Evolutionary conservation across 352 stramenopile species (phyloP).

Genomic region (Pythium dissotocum): DNA sequence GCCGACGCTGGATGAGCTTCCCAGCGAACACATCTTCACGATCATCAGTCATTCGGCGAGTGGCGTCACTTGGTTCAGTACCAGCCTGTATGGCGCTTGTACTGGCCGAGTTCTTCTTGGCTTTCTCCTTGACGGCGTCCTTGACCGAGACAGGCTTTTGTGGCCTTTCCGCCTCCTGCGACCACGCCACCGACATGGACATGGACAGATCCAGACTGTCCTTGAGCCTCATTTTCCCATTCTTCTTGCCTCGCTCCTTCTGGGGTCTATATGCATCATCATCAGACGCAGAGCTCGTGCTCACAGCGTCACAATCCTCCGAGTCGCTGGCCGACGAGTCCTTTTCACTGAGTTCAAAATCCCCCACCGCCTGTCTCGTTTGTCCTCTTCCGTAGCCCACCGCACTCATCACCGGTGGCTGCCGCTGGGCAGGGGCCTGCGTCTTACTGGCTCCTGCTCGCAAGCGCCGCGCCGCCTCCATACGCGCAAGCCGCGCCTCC

Average conservation of each 20-base stretch:
- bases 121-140: background rate
- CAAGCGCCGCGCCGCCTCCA: slow-evolving; percentile 18
- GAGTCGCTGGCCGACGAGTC: slow-evolving; percentile 26
- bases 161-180: background rate
- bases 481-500: slow-evolving; percentile 37
- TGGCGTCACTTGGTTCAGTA: background rate
- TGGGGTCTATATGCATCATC: slow-evolving; percentile 17
- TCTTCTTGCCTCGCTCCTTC: background rate
- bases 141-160: background rate
- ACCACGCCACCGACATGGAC: slow-evolving; percentile 38
- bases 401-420: background rate
- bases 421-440: background rate
- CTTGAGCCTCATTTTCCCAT: slow-evolving; percentile 21
- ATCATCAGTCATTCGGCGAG: background rate
- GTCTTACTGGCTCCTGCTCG: background rate
- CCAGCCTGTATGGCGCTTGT: background rate
- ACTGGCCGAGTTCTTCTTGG: background rate
- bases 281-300: slow-evolving; percentile 18
- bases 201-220: slow-evolving; percentile 74
- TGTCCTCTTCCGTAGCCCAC: background rate
- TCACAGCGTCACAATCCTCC: slow-evolving; percentile 15
- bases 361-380: background rate
- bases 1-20: slow-evolving; percentile 45
- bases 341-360: slow-evolving; percentile 42
- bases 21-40: slow-evolving; percentile 22